A percentile compares a stretch with the other conserved stretches of the same genome.
Conservation (phyloP, 2,329 filamentous ascomycete species). For the Penicillium griseofulvum region DNA sequence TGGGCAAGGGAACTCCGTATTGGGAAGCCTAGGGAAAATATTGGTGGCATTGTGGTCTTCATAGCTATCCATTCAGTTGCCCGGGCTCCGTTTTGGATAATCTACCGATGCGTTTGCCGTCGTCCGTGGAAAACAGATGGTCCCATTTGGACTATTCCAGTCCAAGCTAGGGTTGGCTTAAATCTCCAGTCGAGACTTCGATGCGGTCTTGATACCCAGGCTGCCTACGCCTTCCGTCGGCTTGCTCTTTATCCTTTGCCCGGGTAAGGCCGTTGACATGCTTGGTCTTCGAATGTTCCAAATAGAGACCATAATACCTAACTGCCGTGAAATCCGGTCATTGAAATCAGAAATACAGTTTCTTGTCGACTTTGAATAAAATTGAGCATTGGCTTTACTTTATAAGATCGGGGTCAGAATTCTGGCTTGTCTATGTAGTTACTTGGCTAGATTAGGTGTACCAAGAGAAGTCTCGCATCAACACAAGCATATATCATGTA, state of each 20-base stretch:
- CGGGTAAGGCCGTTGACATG: conserved; percentile 3
- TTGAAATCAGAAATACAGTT: conserved; percentile 1
- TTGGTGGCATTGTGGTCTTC: conserved; percentile 5
- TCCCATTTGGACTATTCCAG: conserved; percentile 1
- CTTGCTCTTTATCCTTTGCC: background rate
- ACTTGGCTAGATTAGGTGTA: too few relatives aligned
- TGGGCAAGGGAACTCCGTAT: background rate
- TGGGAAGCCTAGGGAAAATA: conserved; percentile 4
- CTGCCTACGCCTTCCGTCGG: background rate
- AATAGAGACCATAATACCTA: background rate
- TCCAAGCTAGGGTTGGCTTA: conserved; percentile 6
- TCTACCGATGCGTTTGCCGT: background rate
- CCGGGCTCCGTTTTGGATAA: conserved; percentile 10
- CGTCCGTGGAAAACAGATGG: background rate
- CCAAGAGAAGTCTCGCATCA: too few relatives aligned
- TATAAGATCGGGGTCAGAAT: background rate
- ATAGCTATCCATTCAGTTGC: conserved; percentile 9
- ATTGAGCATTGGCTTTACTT: background rate
- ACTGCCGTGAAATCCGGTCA: conserved; percentile 5
- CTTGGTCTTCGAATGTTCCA: background rate
- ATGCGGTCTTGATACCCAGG: conserved; percentile 3
- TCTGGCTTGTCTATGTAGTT: background rate
- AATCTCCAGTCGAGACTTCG: conserved; percentile 5
- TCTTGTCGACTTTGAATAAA: background rate
- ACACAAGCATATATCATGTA: too few relatives aligned